These are phyloP conservation scores for Pythium angustatum DNA, from an alignment of 352 stramenopile species.

Conservation along the genomic window DNA sequence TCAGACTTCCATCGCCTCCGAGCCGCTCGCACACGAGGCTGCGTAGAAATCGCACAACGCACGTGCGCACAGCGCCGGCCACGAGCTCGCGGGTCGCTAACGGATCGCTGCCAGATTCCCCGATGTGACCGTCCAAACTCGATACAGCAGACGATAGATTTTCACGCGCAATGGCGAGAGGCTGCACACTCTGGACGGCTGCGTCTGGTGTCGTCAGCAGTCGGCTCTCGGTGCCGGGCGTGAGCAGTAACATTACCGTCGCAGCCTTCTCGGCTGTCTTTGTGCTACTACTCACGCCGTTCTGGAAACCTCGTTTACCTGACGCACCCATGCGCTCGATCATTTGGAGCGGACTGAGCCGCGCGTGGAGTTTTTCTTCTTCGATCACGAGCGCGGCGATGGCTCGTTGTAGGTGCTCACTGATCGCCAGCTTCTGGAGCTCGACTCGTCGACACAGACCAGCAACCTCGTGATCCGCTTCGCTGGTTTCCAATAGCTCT, in stretches of 20 bases:
- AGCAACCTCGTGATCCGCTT: slow-evolving; percentile 27
- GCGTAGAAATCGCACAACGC: slow-evolving; percentile 31
- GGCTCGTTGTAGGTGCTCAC: slow-evolving; percentile 32
- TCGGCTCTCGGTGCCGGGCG: slow-evolving; percentile 27
- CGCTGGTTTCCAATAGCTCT: slow-evolving; percentile 40
- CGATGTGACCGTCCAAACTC: slow-evolving; percentile 2
- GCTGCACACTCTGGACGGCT: slow-evolving; percentile 1
- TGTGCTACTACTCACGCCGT: slow-evolving; percentile 21
- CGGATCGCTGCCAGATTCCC: not conserved
- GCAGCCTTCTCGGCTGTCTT: slow-evolving; percentile 17
- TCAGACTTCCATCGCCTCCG: not conserved
- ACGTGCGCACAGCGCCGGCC: slow-evolving; percentile 14
- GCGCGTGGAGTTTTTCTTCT: slow-evolving; percentile 25
- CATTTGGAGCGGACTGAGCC: slow-evolving; percentile 24
- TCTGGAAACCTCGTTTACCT: slow-evolving; percentile 15
- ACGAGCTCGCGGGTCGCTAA: slow-evolving; percentile 21
- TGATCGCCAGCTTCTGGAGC: slow-evolving; percentile 31
- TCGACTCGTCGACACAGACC: slow-evolving; percentile 26
- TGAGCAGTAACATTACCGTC: slow-evolving; percentile 28
- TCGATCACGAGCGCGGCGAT: slow-evolving; percentile 28
- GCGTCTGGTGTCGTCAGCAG: slow-evolving; percentile 20
- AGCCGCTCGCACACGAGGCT: slow-evolving; percentile 14
- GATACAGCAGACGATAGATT: slow-evolving; percentile 10
- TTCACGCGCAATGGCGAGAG: slow-evolving; percentile 2
- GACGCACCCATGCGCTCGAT: slow-evolving; percentile 30